Evolutionary conservation across 2,329 filamentous ascomycete species (phyloP).

Genomic region (Neofusicoccum parvum): DNA sequence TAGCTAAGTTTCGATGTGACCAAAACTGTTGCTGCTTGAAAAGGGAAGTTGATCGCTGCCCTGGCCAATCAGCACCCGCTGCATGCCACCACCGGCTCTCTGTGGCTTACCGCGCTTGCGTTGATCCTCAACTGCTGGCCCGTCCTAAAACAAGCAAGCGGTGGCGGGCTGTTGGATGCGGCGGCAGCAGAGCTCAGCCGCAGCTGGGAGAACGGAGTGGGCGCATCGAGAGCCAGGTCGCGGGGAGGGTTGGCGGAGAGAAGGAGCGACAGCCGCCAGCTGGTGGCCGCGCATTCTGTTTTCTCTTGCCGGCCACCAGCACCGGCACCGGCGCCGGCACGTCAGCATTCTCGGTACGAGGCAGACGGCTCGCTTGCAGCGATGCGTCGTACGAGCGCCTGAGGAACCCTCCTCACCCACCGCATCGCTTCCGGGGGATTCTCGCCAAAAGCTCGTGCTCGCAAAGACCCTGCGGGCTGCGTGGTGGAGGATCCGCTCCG

Average conservation of each 20-base stretch:
- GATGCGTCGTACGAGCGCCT: conserved; percentile 5
- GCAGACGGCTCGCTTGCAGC: not conserved
- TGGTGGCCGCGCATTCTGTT: not conserved
- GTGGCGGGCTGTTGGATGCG: too few relatives aligned
- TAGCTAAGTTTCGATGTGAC: not conserved
- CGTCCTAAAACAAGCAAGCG: too few relatives aligned
- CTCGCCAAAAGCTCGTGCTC: not conserved
- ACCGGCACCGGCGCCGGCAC: not conserved
- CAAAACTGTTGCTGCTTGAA: not conserved
- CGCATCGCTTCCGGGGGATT: not conserved
- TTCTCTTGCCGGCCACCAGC: not conserved
- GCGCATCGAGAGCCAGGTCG: too few relatives aligned
- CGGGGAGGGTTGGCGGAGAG: too few relatives aligned
- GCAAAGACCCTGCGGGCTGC: not conserved
- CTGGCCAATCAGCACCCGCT: not conserved
- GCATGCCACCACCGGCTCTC: not conserved
- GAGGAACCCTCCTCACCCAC: not conserved
- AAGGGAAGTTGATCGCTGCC: conserved; percentile 3
- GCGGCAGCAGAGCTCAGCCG: too few relatives aligned
- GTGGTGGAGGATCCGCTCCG: not conserved
- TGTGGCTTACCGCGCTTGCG: too few relatives aligned
- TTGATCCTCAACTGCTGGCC: too few relatives aligned
- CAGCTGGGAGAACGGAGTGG: too few relatives aligned
- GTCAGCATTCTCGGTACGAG: not conserved
- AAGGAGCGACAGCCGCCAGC: not conserved